phyloP scores from a whole-genome alignment of 306 rosid species.

The Phaseolus lunatus region DNA sequence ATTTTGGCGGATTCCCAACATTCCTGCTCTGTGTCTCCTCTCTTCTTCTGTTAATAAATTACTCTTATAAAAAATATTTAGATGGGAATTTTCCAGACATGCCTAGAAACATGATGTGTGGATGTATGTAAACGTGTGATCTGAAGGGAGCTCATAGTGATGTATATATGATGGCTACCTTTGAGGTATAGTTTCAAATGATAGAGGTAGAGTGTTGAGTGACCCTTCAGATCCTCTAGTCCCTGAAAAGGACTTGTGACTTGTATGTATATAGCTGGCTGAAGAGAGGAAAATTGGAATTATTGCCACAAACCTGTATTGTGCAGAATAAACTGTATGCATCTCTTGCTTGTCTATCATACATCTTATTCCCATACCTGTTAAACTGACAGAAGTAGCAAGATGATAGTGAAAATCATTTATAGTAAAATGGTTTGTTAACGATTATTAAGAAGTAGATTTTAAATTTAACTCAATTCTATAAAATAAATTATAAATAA shows the following conservation, averaged over 20 bases:
- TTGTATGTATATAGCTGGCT: slow-evolving; percentile 95
- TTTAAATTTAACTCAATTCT: too few species aligned
- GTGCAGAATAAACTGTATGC: slow-evolving; percentile 93
- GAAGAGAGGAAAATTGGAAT: slow-evolving; percentile 96
- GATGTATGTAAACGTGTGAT: slow-evolving; percentile 9
- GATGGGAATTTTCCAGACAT: slow-evolving; percentile 55
- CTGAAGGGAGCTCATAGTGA: slow-evolving; percentile 18
- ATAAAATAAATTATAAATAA: too few species aligned
- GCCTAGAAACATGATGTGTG: slow-evolving; percentile 10
- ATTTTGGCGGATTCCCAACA: slow-evolving; percentile 12
- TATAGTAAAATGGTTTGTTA: slow-evolving; percentile 2
- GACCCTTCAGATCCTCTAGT: slow-evolving; percentile 51
- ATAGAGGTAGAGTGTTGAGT: slow-evolving; percentile 73
- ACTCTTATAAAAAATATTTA: background rate
- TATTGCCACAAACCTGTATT: slow-evolving; percentile 84
- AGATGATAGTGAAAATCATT: slow-evolving; percentile 15
- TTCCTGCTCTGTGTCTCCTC: background rate
- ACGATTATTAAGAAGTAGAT: too few species aligned
- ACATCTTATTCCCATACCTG: slow-evolving; percentile 28
- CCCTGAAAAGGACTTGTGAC: slow-evolving; percentile 76
- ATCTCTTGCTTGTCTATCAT: slow-evolving; percentile 32
- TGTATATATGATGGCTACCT: slow-evolving; percentile 36
- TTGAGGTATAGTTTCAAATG: slow-evolving; percentile 87
- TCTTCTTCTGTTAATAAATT: slow-evolving; percentile 17
- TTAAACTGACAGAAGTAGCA: slow-evolving; percentile 24